Percentiles rank a stretch among this genome's conserved stretches.
These are phyloP conservation scores for Phyllosticta paracitricarpa DNA, from an alignment of 2,329 filamentous ascomycete genomes.

Conservation along the genomic window DNA sequence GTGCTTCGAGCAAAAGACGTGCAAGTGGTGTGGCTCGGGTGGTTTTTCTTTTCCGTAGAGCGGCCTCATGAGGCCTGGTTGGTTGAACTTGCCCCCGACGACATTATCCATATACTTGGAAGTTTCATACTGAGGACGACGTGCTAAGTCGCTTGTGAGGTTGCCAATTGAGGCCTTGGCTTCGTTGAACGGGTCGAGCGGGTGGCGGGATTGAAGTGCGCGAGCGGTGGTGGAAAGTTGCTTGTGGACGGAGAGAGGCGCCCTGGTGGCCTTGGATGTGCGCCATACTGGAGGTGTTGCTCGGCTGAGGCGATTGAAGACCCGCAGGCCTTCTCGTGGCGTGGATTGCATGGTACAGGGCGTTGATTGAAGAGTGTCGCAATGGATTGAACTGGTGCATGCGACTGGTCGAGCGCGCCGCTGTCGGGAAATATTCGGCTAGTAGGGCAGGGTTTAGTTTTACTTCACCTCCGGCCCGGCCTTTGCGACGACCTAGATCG, in stretches of 20 bases:
- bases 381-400: neutral
- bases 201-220: neutral
- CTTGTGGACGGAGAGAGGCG: neutral
- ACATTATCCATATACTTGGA: neutral
- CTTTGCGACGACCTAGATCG: neutral
- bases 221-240: neutral
- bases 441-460: neutral
- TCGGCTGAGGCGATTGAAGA: neutral
- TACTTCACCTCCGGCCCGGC: neutral
- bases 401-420: neutral
- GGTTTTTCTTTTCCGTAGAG: neutral
- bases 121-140: neutral
- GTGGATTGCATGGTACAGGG: neutral
- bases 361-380: neutral
- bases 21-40: slow-evolving; percentile 66
- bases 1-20: slow-evolving; percentile 81
- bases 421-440: slow-evolving; percentile 1
- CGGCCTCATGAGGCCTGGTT: neutral
- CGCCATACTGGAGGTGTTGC: neutral
- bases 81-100: neutral
- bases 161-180: neutral
- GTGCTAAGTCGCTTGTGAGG: neutral
- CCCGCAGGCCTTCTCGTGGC: neutral
- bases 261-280: neutral
- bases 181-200: neutral